phyloP scores from a whole-genome alignment of 2,329 filamentous ascomycete species.

The Trichoderma sp. region DNA sequence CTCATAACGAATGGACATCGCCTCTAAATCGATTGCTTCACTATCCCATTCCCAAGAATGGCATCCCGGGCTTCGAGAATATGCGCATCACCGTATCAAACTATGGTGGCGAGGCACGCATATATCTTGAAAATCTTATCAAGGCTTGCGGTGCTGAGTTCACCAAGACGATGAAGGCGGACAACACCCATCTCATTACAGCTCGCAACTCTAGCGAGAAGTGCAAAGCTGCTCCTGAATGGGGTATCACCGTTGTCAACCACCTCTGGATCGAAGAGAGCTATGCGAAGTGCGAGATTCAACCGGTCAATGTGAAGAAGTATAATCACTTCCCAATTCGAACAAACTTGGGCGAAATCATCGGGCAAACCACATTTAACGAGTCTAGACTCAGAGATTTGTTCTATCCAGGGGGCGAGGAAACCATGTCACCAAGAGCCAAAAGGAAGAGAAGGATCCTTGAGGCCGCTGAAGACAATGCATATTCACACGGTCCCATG shows the following conservation, averaged over 20 bases:
- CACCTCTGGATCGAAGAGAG: slow-evolving; percentile 98
- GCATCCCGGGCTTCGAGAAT: slow-evolving; percentile 77
- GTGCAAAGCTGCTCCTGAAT: slow-evolving; percentile 87
- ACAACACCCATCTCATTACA: slow-evolving; percentile 95
- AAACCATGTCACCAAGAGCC: slow-evolving; percentile 47
- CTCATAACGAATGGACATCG: slow-evolving; percentile 84
- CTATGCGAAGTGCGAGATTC: slow-evolving; percentile 83
- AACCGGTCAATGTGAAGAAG: slow-evolving; percentile 70
- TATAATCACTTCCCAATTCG: slow-evolving; percentile 86
- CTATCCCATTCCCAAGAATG: slow-evolving; percentile 79
- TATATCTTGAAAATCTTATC: slow-evolving; percentile 92
- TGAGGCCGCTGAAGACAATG: slow-evolving; percentile 56
- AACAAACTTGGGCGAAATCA: slow-evolving; percentile 90
- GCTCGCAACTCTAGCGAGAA: slow-evolving; percentile 91
- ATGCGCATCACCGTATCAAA: slow-evolving; percentile 90
- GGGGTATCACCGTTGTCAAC: slow-evolving; percentile 88
- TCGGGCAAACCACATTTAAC: slow-evolving; percentile 86
- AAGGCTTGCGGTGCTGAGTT: slow-evolving; percentile 82
- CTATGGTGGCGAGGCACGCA: slow-evolving; percentile 90
- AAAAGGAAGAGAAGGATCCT: slow-evolving; percentile 56
- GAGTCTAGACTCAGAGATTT: slow-evolving; percentile 61
- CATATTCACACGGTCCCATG: slow-evolving; percentile 51
- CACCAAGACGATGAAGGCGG: slow-evolving; percentile 91
- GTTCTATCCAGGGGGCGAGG: slow-evolving; percentile 68
- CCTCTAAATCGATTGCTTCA: slow-evolving; percentile 83